Evolutionary conservation across 2,329 filamentous ascomycete genomes (phyloP).

Genomic region (Neonectria neomacrospora): DNA sequence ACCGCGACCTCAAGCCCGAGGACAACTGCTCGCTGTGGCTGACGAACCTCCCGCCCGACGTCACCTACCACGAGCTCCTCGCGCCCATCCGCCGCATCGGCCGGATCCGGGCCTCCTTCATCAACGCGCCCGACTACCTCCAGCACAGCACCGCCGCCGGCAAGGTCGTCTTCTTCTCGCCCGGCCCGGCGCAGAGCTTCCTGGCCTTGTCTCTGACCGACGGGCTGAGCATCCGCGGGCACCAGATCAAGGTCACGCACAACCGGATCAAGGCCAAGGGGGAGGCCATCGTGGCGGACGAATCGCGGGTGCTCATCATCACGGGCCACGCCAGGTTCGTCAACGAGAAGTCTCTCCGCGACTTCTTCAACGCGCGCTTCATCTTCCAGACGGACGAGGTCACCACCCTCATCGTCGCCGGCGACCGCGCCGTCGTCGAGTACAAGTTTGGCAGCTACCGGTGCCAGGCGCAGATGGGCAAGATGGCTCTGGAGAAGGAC

Average conservation of each 20-base stretch:
- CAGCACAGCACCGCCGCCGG: slow-evolving; percentile 55
- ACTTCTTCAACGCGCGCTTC: slow-evolving; percentile 57
- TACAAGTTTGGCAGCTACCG: slow-evolving; percentile 66
- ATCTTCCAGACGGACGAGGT: slow-evolving; percentile 61
- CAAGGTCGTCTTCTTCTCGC: slow-evolving; percentile 62
- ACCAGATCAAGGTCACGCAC: slow-evolving; percentile 53
- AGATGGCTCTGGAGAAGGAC: slow-evolving; percentile 53
- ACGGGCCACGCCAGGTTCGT: slow-evolving; percentile 57
- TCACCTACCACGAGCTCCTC: slow-evolving; percentile 58
- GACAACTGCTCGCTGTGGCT: slow-evolving; percentile 65
- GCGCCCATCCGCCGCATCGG: slow-evolving; percentile 57
- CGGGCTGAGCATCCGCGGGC: slow-evolving; percentile 52
- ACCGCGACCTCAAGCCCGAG: slow-evolving; percentile 44
- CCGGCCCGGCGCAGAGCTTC: slow-evolving; percentile 50
- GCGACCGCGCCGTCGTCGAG: slow-evolving; percentile 53
- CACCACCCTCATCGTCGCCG: slow-evolving; percentile 44
- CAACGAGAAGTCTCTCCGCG: slow-evolving; percentile 52
- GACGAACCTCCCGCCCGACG: slow-evolving; percentile 59
- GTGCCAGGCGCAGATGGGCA: slow-evolving; percentile 64
- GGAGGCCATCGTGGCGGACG: slow-evolving; percentile 41
- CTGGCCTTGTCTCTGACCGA: slow-evolving; percentile 37
- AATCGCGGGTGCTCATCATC: slow-evolving; percentile 63
- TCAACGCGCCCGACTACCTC: slow-evolving; percentile 59
- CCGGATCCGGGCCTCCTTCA: slow-evolving; percentile 62
- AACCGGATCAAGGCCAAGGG: slow-evolving; percentile 61